Conservation (phyloP, 371 early-diverging fungal species). For the Choanephora cucurbitarum region DNA sequence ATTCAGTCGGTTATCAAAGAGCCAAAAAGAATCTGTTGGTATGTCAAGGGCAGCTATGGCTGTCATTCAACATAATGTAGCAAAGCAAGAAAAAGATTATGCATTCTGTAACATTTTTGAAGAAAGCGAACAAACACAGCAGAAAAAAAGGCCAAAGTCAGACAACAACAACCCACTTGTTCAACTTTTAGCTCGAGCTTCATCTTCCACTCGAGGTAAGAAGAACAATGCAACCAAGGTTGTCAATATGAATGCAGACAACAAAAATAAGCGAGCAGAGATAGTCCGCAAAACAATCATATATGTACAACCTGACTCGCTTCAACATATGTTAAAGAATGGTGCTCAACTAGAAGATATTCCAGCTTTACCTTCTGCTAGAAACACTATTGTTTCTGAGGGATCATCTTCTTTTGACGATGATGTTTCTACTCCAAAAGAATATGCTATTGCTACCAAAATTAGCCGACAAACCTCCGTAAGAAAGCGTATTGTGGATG, state of each 20-base stretch:
- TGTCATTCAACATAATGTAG: constrained; percentile 25
- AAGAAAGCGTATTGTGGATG: constrained; percentile 23
- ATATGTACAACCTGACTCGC: constrained; percentile 48
- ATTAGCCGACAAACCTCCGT: constrained; percentile 31
- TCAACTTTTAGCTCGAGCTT: constrained; percentile 21
- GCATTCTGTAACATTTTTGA: constrained; percentile 5
- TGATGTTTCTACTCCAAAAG: constrained; percentile 13
- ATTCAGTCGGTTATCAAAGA: not conserved
- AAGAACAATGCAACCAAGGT: constrained; percentile 19
- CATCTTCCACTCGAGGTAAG: not conserved
- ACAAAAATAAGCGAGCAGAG: constrained; percentile 21
- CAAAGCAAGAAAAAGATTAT: constrained; percentile 14
- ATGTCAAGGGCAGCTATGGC: constrained; percentile 37
- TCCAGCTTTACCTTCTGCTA: constrained; percentile 6
- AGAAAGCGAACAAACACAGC: not conserved
- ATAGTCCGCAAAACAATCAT: constrained; percentile 51
- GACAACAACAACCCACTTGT: constrained; percentile 10
- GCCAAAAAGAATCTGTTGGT: not conserved
- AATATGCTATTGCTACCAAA: constrained; percentile 29
- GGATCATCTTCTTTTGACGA: constrained; percentile 18
- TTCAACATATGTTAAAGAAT: constrained; percentile 19
- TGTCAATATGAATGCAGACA: constrained; percentile 22
- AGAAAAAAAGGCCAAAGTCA: constrained; percentile 5
- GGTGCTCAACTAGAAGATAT: constrained; percentile 6
- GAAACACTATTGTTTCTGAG: constrained; percentile 11